These are phyloP conservation scores for Datisca glomerata DNA, from an alignment of 306 rosid species.

Conservation along the genomic window DNA sequence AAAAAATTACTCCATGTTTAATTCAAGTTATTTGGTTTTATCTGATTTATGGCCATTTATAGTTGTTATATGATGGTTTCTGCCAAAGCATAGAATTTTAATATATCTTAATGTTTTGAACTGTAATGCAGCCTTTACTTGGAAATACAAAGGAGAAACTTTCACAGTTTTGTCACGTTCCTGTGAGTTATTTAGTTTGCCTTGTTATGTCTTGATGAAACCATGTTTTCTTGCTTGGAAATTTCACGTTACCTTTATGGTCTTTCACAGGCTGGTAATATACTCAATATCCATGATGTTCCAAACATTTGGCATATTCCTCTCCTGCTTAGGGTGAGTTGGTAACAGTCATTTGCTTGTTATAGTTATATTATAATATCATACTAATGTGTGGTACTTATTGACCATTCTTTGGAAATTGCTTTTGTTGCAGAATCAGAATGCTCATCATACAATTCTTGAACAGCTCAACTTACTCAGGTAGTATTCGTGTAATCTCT, in stretches of 20 bases:
- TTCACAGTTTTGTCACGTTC: slow-evolving; percentile 95
- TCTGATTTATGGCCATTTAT: no score
- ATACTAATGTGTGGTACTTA: not conserved
- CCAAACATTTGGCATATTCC: slow-evolving; percentile 99
- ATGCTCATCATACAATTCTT: slow-evolving; percentile 77
- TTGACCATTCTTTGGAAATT: slow-evolving; percentile 1
- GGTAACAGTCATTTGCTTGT: slow-evolving; percentile 6
- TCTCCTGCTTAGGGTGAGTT: slow-evolving; percentile 82
- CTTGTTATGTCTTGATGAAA: slow-evolving; percentile 15
- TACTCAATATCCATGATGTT: slow-evolving; percentile 89
- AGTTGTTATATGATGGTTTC: no score
- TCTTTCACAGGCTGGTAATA: slow-evolving; percentile 57
- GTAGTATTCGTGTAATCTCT: slow-evolving; percentile 25
- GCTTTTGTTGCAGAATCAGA: slow-evolving; percentile 60
- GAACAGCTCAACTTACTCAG: slow-evolving; percentile 65
- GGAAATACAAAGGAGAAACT: slow-evolving; percentile 80
- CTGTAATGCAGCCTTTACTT: slow-evolving; percentile 66
- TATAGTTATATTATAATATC: not conserved
- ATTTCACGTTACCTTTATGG: slow-evolving; percentile 14
- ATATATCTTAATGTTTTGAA: no score
- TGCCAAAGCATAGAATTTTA: no score
- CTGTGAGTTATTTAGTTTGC: slow-evolving; percentile 77
- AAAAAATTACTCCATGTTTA: no score
- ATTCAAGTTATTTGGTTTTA: no score
- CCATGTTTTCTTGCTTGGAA: slow-evolving; percentile 12